Evolutionary conservation across 306 rosid genomes (phyloP).

Genomic region (Malus asiatica): DNA sequence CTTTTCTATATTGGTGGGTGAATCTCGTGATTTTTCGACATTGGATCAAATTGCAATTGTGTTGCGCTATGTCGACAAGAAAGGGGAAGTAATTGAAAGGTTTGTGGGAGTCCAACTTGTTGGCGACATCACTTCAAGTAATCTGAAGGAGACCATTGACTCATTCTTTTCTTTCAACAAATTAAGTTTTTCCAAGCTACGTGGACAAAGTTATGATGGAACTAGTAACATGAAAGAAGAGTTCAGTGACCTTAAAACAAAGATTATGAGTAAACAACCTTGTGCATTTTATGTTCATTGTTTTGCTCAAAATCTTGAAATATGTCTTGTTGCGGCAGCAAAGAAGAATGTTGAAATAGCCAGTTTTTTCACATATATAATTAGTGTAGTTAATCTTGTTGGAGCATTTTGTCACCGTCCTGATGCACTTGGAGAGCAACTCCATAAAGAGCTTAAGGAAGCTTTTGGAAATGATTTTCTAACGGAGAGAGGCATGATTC

Average conservation of each 20-base stretch:
- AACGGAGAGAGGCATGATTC: too few relatives aligned
- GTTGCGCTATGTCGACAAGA: not conserved
- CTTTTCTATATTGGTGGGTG: not conserved
- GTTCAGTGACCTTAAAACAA: not conserved
- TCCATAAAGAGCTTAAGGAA: too few relatives aligned
- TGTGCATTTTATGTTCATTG: not conserved
- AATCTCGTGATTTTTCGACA: not conserved
- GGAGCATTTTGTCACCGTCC: too few relatives aligned
- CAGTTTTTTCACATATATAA: too few relatives aligned
- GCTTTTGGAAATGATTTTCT: too few relatives aligned
- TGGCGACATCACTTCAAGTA: not conserved
- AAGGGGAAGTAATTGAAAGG: not conserved
- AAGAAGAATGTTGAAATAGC: too few relatives aligned
- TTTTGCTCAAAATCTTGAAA: too few relatives aligned
- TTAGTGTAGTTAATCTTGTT: too few relatives aligned
- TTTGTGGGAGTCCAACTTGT: not conserved
- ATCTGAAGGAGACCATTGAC: not conserved
- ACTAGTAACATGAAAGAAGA: not conserved
- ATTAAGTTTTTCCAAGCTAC: too few relatives aligned
- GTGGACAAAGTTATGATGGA: not conserved
- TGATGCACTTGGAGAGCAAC: too few relatives aligned
- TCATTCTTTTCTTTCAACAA: too few relatives aligned
- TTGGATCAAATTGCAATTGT: not conserved
- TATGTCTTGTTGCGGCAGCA: too few relatives aligned
- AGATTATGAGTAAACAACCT: not conserved